Conservation (phyloP, 768 basidiomycete species). For the Podaxis pistillaris region DNA sequence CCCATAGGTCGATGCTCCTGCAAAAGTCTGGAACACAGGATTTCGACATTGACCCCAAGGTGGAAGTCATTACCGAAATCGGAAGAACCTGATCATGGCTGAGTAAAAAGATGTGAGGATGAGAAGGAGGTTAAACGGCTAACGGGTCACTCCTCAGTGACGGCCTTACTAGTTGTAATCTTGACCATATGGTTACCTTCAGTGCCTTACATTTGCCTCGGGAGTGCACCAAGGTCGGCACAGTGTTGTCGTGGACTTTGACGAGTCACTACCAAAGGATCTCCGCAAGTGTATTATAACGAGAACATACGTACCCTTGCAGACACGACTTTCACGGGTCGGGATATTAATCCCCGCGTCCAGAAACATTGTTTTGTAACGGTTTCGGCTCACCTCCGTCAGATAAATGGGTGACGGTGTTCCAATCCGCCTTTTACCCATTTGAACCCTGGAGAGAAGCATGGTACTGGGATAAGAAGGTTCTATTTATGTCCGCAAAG, state of each 20-base stretch:
- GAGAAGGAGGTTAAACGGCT: background rate
- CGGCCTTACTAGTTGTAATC: too few species aligned
- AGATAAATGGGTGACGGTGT: conserved; percentile 9
- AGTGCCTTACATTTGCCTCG: too few species aligned
- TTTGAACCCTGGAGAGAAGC: background rate
- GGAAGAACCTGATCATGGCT: background rate
- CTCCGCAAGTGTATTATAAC: too few species aligned
- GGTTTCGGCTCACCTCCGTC: background rate
- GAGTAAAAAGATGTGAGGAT: background rate
- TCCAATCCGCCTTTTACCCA: conserved; percentile 15
- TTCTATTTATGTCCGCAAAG: too few species aligned
- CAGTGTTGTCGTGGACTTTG: too few species aligned
- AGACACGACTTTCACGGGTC: background rate
- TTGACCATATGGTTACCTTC: too few species aligned
- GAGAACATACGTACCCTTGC: too few species aligned
- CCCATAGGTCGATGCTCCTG: too few species aligned
- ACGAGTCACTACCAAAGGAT: too few species aligned
- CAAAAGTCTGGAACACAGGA: background rate
- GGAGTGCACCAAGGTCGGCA: too few species aligned
- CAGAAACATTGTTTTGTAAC: background rate
- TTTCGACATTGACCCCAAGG: background rate
- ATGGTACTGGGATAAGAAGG: too few species aligned
- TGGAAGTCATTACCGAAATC: background rate
- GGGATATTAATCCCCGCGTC: background rate
- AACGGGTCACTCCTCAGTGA: background rate